Percentiles rank a stretch among this genome's conserved stretches.
These are phyloP conservation scores for Pseudogymnoascus sp. DNA, from an alignment of 2,329 filamentous ascomycete species.

Conservation along the genomic window DNA sequence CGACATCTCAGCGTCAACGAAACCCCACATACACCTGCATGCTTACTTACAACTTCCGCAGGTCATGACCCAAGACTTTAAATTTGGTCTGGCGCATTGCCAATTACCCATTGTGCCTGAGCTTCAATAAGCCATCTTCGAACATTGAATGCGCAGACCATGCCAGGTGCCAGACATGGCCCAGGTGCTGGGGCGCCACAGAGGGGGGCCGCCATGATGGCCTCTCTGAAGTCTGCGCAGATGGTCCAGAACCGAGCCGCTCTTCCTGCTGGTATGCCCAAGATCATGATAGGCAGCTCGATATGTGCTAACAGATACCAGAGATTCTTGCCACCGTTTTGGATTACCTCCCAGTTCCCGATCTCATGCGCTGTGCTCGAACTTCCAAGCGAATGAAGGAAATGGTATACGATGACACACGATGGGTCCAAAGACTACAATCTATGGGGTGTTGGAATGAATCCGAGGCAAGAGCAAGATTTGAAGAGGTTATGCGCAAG, in stretches of 20 bases:
- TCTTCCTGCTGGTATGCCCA: conserved; percentile 67
- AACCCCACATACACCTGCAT: not conserved
- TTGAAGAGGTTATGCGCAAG: conserved; percentile 60
- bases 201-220: conserved; percentile 52
- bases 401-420: conserved; percentile 97
- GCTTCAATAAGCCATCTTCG: not conserved
- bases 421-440: conserved; percentile 82
- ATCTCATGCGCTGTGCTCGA: conserved; percentile 77
- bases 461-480: conserved; percentile 66
- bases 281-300: not conserved
- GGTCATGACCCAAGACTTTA: conserved; percentile 4
- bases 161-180: conserved; percentile 37
- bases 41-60: not conserved
- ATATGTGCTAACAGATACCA: conserved; percentile 28
- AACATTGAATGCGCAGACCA: conserved; percentile 21
- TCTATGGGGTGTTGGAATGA: conserved; percentile 93
- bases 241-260: conserved; percentile 70
- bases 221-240: conserved; percentile 68
- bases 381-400: conserved; percentile 81
- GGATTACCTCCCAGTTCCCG: conserved; percentile 76
- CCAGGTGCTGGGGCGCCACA: conserved; percentile 18
- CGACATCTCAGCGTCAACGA: conserved; percentile 9
- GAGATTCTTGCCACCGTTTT: conserved; percentile 84
- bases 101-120: not conserved
- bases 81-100: not conserved